A percentile compares a stretch with the other conserved stretches of the same genome.
phyloP scores from a whole-genome alignment of 2,329 filamentous ascomycete genomes.

The Fusarium verrucosum region DNA sequence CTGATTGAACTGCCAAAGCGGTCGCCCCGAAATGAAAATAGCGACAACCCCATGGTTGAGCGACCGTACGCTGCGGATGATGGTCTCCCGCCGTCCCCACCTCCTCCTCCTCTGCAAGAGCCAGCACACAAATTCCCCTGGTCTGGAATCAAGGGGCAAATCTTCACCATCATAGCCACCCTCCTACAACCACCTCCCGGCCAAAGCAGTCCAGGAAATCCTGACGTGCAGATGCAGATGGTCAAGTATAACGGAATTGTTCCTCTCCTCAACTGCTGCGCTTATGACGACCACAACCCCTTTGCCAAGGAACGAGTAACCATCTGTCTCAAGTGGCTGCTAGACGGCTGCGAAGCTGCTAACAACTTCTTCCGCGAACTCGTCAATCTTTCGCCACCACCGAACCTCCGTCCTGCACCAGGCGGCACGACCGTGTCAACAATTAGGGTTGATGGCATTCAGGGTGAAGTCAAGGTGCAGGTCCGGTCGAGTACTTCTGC shows the following conservation, averaged over 20 bases:
- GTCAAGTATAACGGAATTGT: conserved; percentile 86
- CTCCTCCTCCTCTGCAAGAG: conserved; percentile 64
- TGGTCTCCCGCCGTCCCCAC: conserved; percentile 50
- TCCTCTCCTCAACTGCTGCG: conserved; percentile 86
- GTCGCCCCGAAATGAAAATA: conserved; percentile 30
- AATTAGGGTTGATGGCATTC: conserved; percentile 64
- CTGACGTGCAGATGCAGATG: conserved; percentile 87
- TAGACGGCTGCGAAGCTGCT: conserved; percentile 78
- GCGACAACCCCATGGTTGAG: conserved; percentile 61
- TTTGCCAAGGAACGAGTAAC: conserved; percentile 93
- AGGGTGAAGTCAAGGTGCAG: conserved; percentile 65
- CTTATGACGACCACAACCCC: conserved; percentile 91
- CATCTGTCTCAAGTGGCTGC: conserved; percentile 84
- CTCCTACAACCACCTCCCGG: conserved; percentile 83
- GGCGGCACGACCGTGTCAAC: conserved; percentile 53
- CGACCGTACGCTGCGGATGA: conserved; percentile 63
- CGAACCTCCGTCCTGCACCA: conserved; percentile 50
- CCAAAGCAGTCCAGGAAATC: conserved; percentile 68
- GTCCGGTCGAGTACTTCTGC: conserved; percentile 52
- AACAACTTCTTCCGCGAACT: conserved; percentile 76
- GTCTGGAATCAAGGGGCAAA: conserved; percentile 87
- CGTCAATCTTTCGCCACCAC: conserved; percentile 56
- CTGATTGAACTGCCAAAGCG: conserved; percentile 60
- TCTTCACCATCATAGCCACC: conserved; percentile 88
- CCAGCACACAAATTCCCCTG: conserved; percentile 71